These are phyloP conservation scores for Ochetophila trinervis DNA, from an alignment of 306 rosid species.

Conservation along the genomic window DNA sequence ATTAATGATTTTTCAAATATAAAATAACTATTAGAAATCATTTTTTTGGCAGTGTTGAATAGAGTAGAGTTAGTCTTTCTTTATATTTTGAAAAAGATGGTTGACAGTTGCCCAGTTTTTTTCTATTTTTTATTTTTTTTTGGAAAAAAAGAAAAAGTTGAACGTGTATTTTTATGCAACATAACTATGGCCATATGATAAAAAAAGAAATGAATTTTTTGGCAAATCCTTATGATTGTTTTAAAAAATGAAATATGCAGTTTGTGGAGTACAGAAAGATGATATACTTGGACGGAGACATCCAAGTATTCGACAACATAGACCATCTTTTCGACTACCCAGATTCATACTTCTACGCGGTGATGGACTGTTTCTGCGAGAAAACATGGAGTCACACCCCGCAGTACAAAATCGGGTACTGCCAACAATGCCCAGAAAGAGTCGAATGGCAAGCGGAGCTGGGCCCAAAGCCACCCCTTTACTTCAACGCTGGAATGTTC, in stretches of 20 bases:
- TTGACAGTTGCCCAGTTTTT: too few relatives aligned
- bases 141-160: too few relatives aligned
- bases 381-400: conserved; percentile 56
- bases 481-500: conserved; percentile 86
- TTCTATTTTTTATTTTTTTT: too few relatives aligned
- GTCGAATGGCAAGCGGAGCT: conserved; percentile 54
- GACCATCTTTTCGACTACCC: conserved; percentile 63
- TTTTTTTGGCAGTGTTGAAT: too few relatives aligned
- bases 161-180: too few relatives aligned
- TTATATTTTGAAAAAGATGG: too few relatives aligned
- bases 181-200: too few relatives aligned
- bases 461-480: conserved; percentile 68
- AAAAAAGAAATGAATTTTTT: too few relatives aligned
- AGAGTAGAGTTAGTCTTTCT: too few relatives aligned
- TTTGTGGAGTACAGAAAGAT: conserved; percentile 74
- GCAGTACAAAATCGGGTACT: conserved; percentile 57
- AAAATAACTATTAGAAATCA: too few relatives aligned
- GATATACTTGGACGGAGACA: conserved; percentile 77
- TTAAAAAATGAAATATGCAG: conserved; percentile 26
- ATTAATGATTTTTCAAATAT: too few relatives aligned
- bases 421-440: conserved; percentile 71
- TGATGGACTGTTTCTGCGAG: conserved; percentile 87
- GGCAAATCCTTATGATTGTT: too few relatives aligned
- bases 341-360: conserved; percentile 58
- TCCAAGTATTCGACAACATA: conserved; percentile 66